A percentile compares a stretch with the other conserved stretches of the same genome.
Evolutionary conservation across 2,329 filamentous ascomycete species (phyloP).

Genomic region (Sclerotinia nivalis): DNA sequence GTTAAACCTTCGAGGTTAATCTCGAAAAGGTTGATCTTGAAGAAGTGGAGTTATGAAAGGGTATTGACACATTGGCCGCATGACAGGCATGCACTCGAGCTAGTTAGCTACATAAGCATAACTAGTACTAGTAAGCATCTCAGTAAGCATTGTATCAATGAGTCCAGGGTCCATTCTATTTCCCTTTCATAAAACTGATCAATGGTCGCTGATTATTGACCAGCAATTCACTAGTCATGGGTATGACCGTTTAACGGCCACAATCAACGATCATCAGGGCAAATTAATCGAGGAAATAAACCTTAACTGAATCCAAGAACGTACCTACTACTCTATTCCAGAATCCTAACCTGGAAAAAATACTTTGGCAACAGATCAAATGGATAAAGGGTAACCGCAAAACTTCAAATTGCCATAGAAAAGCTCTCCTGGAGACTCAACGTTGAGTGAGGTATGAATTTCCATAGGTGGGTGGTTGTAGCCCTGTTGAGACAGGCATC

Average conservation of each 20-base stretch:
- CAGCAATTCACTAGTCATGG: background rate
- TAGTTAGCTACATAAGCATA: constrained; percentile 1
- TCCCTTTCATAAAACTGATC: background rate
- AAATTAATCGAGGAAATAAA: background rate
- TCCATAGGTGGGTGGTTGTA: background rate
- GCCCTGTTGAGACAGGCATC: background rate
- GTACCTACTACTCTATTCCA: background rate
- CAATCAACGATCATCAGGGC: background rate
- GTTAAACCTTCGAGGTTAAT: constrained; percentile 7
- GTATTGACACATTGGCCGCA: constrained; percentile 12
- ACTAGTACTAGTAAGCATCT: too few relatives aligned
- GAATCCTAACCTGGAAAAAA: background rate
- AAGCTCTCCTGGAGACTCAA: background rate
- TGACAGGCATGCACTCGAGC: background rate
- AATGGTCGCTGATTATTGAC: background rate
- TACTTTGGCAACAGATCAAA: background rate
- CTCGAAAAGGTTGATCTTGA: background rate
- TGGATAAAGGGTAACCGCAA: background rate
- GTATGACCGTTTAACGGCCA: background rate
- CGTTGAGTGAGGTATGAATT: background rate
- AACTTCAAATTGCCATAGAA: background rate
- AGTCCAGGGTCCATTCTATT: constrained; percentile 4
- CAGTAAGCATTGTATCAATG: background rate
- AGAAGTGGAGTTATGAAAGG: background rate
- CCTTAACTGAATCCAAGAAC: constrained; percentile 7